Base-by-base conservation (phyloP, 2,329 filamentous ascomycete genomes). In the Neopestalotiopsis sp. region DNA sequence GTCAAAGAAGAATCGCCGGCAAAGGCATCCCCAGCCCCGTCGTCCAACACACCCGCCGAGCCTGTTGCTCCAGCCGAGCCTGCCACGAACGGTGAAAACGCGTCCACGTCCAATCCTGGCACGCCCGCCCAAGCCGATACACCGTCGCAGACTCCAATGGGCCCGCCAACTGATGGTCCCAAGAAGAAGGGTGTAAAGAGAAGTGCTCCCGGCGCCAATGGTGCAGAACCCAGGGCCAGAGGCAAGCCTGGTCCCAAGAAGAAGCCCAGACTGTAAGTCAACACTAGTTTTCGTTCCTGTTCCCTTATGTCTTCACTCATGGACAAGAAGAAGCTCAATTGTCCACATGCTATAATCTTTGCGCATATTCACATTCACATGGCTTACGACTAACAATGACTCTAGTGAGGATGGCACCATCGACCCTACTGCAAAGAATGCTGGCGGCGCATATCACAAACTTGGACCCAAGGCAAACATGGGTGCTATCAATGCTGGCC, bases 181-280 rank as follows among this genome's bases (percentile, higher is more conserved):
- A 94, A 93, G 85, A 94, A 93, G 84, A 95, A 95, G 81, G 91
- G 91, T 42, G 84, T 88, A 42, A 92, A 94, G 79, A 88, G 91
- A 72, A 88, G 89, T 28, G 92, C 92, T 74, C 85, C 88, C 52
- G 89, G 86, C 67, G 85, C 84, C 69, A 92, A 92, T 82, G 85
- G 90, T 77, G 81, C 82, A 70, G 75, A 84, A 82, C 81, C 83
- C n/a, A 94, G 93, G 81, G 85, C 91, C 67, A 86, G 93, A 78
- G 92, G 92, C 78, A 97, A 97, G 84, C 95, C 96, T 6, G 95
- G 95, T 6, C 95, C 95, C 0, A 98, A 98, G 89, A 97, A 98
- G 89, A 97, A 97, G 84, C 91, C 93, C 73, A 91, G 92, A 86
- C 83, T 97, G 95, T 98, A 92, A 84, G 94, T 92, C 69, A 38